Base-by-base conservation (phyloP, 2,329 filamentous ascomycete species). In the Seiridium cupressi region DNA sequence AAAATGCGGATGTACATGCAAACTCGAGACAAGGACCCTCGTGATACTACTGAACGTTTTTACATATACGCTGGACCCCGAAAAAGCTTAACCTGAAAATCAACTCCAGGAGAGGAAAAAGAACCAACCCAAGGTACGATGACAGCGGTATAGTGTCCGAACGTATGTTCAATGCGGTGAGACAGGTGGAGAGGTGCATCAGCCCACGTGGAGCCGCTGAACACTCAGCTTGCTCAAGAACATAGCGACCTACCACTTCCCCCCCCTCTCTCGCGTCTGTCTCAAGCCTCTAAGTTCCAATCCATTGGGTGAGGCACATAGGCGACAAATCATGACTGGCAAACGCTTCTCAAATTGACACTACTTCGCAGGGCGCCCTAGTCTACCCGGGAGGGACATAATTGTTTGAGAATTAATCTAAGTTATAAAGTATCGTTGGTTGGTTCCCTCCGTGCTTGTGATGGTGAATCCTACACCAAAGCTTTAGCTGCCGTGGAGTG, bases 391-490 rank as follows among this genome's bases (percentile, higher is more conserved):
- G 35, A 26, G 32, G 26, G 26, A 49, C 9, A 26, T 32, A 13
- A 49, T 31, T 26, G 18, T 26, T 26, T 26, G 18, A 26, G 18
- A 26, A 26, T 26, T 26, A 26, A 26, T 26, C 18, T 26, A 26
- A 26, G 18, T 26, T 26, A 26, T 26, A 26, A 26, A 26, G 18
- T 26, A 26, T 26, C 11, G 34, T 44, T 51, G 40, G 55, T 46
- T 42, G 55, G 55, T 46, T 58, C 26, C 55, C 55, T 58, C 55
- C 49, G 49, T 35, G 11, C 9, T 38, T 32, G 34, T n/a, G 38
- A 13, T 42, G 7, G 7, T 32, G 26, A 13, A 26, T 13, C 51
- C n/a, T 13, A 13, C 31, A n/a, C 8, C 13, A 32, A 9, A 18
- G 8, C 8, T 9, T 7, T 7, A n/a, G 13, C 8, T 48, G 46